Percentiles rank a stretch among this genome's conserved stretches.
These are phyloP conservation scores for Scytalidium lignicola DNA, from an alignment of 2,329 filamentous ascomycete species.

Conservation along the genomic window DNA sequence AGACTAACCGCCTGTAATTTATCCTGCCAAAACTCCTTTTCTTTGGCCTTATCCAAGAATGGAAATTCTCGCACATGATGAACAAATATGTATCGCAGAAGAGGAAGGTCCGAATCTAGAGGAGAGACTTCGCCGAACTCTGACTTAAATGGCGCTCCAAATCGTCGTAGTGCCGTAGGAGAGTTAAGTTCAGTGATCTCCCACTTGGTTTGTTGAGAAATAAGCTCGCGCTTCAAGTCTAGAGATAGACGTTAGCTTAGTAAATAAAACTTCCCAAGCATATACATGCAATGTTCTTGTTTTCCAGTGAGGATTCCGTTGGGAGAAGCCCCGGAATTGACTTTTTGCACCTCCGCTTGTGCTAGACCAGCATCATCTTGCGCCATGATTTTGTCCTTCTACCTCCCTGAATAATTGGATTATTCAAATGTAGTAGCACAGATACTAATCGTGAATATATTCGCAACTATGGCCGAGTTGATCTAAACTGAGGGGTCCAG, in stretches of 20 bases:
- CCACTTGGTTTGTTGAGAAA: slow-evolving; percentile 80
- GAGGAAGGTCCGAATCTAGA: slow-evolving; percentile 86
- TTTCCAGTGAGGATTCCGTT: slow-evolving; percentile 73
- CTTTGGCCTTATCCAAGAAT: slow-evolving; percentile 90
- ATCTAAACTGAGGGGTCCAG: background rate
- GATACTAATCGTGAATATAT: background rate
- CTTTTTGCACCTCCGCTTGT: background rate
- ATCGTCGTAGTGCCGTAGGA: slow-evolving; percentile 87
- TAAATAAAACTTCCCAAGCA: background rate
- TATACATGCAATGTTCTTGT: slow-evolving; percentile 84
- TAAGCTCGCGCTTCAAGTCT: slow-evolving; percentile 95
- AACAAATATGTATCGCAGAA: slow-evolving; percentile 94
- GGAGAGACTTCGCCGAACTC: slow-evolving; percentile 90
- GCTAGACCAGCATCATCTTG: background rate
- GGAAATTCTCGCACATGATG: slow-evolving; percentile 97
- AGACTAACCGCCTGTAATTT: slow-evolving; percentile 82
- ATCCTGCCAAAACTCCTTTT: slow-evolving; percentile 99
- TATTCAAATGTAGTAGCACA: background rate
- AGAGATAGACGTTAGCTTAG: slow-evolving; percentile 20
- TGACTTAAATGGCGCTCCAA: slow-evolving; percentile 91
- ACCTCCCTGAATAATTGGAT: background rate
- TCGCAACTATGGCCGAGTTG: background rate
- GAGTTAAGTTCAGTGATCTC: slow-evolving; percentile 93
- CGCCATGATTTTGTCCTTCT: background rate
- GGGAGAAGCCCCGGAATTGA: background rate